Percentiles rank a stretch among this genome's conserved stretches.
These are phyloP conservation scores for Erysimum pusillum DNA, from an alignment of 441 rosid species.

Conservation along the genomic window DNA sequence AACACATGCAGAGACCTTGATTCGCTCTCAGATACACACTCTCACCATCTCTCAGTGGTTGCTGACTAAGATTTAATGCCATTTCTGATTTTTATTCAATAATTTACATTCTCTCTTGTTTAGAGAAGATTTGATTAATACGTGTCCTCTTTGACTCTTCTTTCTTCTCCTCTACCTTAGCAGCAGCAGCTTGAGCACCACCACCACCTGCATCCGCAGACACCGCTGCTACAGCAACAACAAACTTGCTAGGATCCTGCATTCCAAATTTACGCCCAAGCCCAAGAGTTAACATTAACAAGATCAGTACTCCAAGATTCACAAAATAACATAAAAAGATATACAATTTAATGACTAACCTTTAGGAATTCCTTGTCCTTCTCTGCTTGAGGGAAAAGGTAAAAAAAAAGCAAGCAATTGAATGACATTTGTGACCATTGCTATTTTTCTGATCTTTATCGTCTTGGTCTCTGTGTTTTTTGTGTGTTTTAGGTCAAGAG, in stretches of 20 bases:
- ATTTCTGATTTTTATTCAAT: background rate
- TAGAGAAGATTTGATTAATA: background rate
- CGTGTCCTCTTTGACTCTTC: slow-evolving; percentile 77
- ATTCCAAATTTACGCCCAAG: slow-evolving; percentile 1
- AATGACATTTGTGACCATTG: too few species aligned
- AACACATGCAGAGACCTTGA: slow-evolving; percentile 31
- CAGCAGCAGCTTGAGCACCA: slow-evolving; percentile 47
- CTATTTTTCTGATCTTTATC: too few species aligned
- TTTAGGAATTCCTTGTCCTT: slow-evolving; percentile 58
- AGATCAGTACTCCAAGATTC: background rate
- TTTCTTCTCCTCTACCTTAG: slow-evolving; percentile 54
- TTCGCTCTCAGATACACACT: slow-evolving; percentile 30
- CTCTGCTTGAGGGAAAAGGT: slow-evolving; percentile 62
- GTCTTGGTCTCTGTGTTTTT: too few species aligned
- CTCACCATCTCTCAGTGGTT: slow-evolving; percentile 7
- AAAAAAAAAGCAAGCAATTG: too few species aligned
- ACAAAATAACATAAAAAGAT: background rate
- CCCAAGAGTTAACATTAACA: slow-evolving; percentile 1
- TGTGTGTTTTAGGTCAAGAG: too few species aligned
- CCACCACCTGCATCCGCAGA: slow-evolving; percentile 46
- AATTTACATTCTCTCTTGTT: slow-evolving; percentile 1
- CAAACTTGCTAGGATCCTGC: slow-evolving; percentile 70
- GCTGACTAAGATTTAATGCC: slow-evolving; percentile 32
- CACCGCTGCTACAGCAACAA: slow-evolving; percentile 46
- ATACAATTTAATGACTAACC: slow-evolving; percentile 31